Base-by-base conservation (phyloP, 1,284 basidiomycete genomes). In the Rhodotorula sp. region DNA sequence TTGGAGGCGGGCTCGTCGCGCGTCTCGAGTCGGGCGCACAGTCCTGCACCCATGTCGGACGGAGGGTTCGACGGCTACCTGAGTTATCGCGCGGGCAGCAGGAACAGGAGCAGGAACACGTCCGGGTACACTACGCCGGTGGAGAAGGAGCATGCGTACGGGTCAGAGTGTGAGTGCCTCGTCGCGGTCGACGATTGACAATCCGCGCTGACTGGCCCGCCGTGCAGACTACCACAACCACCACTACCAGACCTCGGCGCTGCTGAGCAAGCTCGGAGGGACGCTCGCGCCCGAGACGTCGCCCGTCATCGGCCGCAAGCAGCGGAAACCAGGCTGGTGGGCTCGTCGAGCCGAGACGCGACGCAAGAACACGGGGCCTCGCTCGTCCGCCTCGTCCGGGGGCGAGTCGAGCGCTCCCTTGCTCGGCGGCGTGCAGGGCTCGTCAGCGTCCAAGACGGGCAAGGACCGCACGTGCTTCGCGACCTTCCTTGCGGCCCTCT, bases 401-500 rank as follows among this genome's bases (percentile, higher is more conserved):
- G 22, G 24, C 29, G 52, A 44, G 52, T 47, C 36, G 55, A 52
- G 27, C 20, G 61, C 70, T 1, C 68, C 68, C 11, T 49, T 70
- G 30, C 64, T 66, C 30, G 64, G 64, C 34, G 29, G 64, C 1
- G 32, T 51, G 1, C 64, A 57, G 27, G 56, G 46, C 19, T 17
- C 62, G n/a, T 44, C 59, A n/a, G n/a, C n/a, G 22, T 30, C 36
- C n/a, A 52, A 53, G 34, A 48, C 59, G 22, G 47, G 60, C 15
- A 62, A 66, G 22, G 62, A 71, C 34, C 60, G 52, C 15, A 64
- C 70, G 24, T 52, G 68, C 46, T 56, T 68, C 51, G 52, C 63
- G 27, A 59, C 62, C 10, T 67, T 61, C 47, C 44, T 65, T 32
- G 51, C 59, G 10, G 68, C 68, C 15, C 49, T 90, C 44, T 80